Evolutionary conservation across 2,329 filamentous ascomycete genomes (phyloP).

Genomic region (Cladosporium oxysporum): DNA sequence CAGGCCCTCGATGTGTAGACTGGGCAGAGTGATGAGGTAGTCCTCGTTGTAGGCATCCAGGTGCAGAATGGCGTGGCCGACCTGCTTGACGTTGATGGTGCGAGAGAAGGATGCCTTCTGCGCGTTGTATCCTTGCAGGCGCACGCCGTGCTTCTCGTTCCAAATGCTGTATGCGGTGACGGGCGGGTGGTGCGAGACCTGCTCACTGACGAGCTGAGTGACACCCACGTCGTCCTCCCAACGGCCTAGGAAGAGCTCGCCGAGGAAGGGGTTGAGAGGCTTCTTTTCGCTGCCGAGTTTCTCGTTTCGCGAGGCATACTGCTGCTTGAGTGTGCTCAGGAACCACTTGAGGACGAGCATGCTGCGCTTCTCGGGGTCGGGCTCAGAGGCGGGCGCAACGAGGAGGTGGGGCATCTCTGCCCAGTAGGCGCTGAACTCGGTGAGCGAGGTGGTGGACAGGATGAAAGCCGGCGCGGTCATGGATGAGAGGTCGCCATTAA

Average conservation of each 20-base stretch:
- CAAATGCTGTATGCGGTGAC: conserved; percentile 92
- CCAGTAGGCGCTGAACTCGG: conserved; percentile 60
- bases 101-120: conserved; percentile 94
- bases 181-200: conserved; percentile 95
- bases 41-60: conserved; percentile 68
- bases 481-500: conserved; percentile 58
- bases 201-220: conserved; percentile 87
- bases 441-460: conserved; percentile 56
- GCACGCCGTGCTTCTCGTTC: conserved; percentile 79
- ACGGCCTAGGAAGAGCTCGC: conserved; percentile 88
- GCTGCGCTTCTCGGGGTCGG: conserved; percentile 78
- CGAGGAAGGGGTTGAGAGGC: conserved; percentile 92
- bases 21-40: conserved; percentile 89
- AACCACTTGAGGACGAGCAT: conserved; percentile 96
- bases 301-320: conserved; percentile 75
- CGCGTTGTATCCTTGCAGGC: conserved; percentile 81
- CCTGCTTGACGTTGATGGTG: conserved; percentile 82
- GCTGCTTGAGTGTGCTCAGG: conserved; percentile 86
- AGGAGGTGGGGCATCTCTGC: conserved; percentile 65
- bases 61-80: conserved; percentile 79
- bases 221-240: conserved; percentile 83
- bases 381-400: conserved; percentile 76
- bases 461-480: conserved; percentile 60
- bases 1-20: conserved; percentile 89
- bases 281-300: conserved; percentile 92